phyloP scores from a whole-genome alignment of 352 stramenopile genomes.

The Porosira glacialis region DNA sequence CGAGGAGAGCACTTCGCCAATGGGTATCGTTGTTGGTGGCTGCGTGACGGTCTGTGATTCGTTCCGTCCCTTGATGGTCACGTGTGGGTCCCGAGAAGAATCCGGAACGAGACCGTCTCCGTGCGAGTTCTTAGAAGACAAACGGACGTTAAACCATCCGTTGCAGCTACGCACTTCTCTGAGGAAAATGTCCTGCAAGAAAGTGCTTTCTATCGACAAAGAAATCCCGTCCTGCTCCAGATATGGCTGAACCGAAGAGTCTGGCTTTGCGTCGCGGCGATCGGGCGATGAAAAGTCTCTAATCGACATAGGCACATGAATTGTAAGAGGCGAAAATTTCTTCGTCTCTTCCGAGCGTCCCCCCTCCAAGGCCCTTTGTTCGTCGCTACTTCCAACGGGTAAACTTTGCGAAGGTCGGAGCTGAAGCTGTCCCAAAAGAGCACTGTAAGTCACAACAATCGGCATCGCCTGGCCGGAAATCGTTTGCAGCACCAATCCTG shows the following conservation, averaged over 20 bases:
- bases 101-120: constrained; percentile 11
- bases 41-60: background rate
- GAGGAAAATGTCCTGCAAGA: constrained; percentile 44
- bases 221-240: constrained; percentile 11
- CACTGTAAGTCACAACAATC: constrained; percentile 69
- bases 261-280: too few species aligned
- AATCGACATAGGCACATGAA: constrained; percentile 25
- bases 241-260: constrained; percentile 14
- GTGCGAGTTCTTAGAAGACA: constrained; percentile 11
- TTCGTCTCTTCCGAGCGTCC: background rate
- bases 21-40: constrained; percentile 13
- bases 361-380: background rate
- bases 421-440: constrained; percentile 61
- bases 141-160: constrained; percentile 47
- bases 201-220: constrained; percentile 40
- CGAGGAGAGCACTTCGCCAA: constrained; percentile 29
- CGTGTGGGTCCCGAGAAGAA: background rate
- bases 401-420: constrained; percentile 22
- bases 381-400: background rate
- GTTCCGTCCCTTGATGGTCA: constrained; percentile 8
- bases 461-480: constrained; percentile 70
- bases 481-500: constrained; percentile 67
- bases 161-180: constrained; percentile 52
- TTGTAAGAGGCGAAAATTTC: background rate
- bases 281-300: constrained; percentile 9